Base-by-base conservation (phyloP, 805 yeast genomes). In the Dipodascopsis uninucleata region DNA sequence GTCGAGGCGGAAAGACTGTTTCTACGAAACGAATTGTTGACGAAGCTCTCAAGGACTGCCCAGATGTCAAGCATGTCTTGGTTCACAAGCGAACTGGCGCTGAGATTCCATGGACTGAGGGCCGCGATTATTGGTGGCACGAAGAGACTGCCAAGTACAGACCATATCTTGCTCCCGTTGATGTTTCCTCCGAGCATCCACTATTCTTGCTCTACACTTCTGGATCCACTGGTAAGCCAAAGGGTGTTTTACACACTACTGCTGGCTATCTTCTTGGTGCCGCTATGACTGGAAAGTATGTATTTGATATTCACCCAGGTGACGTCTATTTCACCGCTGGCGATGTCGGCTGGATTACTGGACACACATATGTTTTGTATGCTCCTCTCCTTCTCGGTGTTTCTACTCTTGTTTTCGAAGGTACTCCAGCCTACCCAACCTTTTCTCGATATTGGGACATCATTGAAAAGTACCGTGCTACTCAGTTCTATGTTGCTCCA, bases 331-430 rank as follows among this genome's bases (percentile, higher is more conserved):
- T 93, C 73, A 90, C 97, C 32, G 97, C 97, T 31, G 97, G 97
- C 63, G 97, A 93, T 65, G 87, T 93, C 45, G 97, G 98, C 64
- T 93, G 98, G 97, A 93, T 93, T 65, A 93, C 98, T 14, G 97
- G 97, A 58, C 98, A 93, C 68, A 85, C 97, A 7, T 93, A 90
- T 64, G 95, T 87, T 34, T 77, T 90, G 36, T 93, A 93, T 62
- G 97, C 97, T 49, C 98, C 98, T 32, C 77, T 93, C 57, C 70
- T 80, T 24, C 66, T 81, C 26, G 98, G 97, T 68, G 85, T 89
- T 42, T 82, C 97, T 37, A 81, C 96, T 7, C 84, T 93, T 42
- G 85, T 90, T 45, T 93, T 93, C 64, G 97, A 93, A 73, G 93
- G 96, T 49, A 93, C 98, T 16, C 97, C 98, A 29, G 96, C 96